phyloP scores from a whole-genome alignment of 2,329 filamentous ascomycete genomes.

The Xylariaceae sp. region DNA sequence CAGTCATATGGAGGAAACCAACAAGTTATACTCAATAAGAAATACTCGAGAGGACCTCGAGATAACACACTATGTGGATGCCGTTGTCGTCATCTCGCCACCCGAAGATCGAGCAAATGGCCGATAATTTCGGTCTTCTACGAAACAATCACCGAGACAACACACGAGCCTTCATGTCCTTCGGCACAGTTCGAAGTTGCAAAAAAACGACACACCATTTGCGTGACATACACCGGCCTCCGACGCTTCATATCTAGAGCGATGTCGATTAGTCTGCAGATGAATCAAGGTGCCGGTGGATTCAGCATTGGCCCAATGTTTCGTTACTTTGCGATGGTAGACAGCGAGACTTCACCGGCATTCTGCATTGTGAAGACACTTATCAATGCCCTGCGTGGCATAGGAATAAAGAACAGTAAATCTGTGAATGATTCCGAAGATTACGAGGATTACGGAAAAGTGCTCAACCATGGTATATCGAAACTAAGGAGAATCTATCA shows the following conservation, averaged over 20 bases:
- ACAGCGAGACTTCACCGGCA: not conserved
- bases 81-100: not conserved
- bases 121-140: not conserved
- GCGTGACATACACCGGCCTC: constrained; percentile 7
- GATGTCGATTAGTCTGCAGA: constrained; percentile 5
- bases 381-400: too few species aligned
- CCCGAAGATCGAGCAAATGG: not conserved
- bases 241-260: constrained; percentile 9
- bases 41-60: too few species aligned
- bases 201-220: not conserved
- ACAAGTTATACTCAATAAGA: too few species aligned
- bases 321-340: constrained; percentile 10
- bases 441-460: too few species aligned
- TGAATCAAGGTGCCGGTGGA: constrained; percentile 11
- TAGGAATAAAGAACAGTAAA: too few species aligned
- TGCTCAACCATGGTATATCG: too few species aligned
- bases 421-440: too few species aligned
- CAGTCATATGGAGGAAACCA: too few species aligned
- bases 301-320: constrained; percentile 10
- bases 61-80: not conserved
- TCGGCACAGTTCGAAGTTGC: not conserved
- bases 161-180: constrained; percentile 9
- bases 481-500: too few species aligned
- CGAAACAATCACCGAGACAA: not conserved
- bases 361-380: constrained; percentile 1